Evolutionary conservation across 257 asterid genomes (phyloP).

Genomic region (Datura wrightii): DNA sequence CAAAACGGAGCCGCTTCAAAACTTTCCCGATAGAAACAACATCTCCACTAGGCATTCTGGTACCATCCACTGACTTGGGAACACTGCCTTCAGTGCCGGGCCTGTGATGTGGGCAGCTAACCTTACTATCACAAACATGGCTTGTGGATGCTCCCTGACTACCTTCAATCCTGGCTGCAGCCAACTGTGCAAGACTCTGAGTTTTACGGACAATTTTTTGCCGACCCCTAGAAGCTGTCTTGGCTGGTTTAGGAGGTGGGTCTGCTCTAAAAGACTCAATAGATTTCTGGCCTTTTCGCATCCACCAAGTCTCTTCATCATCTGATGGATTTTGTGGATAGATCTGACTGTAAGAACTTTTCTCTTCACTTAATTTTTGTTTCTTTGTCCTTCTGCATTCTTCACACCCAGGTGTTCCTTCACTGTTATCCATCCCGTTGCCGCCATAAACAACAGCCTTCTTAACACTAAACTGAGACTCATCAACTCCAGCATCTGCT

Average conservation of each 20-base stretch:
- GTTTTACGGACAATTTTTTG: conserved; percentile 92
- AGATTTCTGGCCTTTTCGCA: conserved; percentile 71
- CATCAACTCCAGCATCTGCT: conserved; percentile 59
- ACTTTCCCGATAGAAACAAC: conserved; percentile 67
- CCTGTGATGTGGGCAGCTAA: conserved; percentile 82
- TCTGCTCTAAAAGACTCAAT: conserved; percentile 72
- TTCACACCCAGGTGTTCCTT: conserved; percentile 90
- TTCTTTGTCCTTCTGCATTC: conserved; percentile 89
- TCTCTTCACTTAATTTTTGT: conserved; percentile 78
- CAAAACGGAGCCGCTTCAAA: conserved; percentile 76
- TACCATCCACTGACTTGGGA: conserved; percentile 60
- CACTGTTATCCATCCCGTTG: conserved; percentile 58
- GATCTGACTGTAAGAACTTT: conserved; percentile 54
- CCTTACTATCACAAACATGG: conserved; percentile 85
- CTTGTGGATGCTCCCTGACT: conserved; percentile 99
- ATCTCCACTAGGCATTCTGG: conserved; percentile 59
- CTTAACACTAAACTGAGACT: conserved; percentile 56
- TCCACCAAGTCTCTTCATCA: conserved; percentile 94
- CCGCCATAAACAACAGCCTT: conserved; percentile 52
- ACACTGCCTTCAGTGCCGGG: conserved; percentile 62
- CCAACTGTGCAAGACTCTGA: conserved; percentile 93
- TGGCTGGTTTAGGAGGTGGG: conserved; percentile 87
- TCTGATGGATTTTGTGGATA: conserved; percentile 53
- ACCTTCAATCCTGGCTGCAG: conserved; percentile 95
- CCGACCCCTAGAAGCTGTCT: conserved; percentile 83